Evolutionary conservation across 805 yeast genomes (phyloP), one percentile per base, ranked within the genome.

Genomic region (Candida germanica): DNA sequence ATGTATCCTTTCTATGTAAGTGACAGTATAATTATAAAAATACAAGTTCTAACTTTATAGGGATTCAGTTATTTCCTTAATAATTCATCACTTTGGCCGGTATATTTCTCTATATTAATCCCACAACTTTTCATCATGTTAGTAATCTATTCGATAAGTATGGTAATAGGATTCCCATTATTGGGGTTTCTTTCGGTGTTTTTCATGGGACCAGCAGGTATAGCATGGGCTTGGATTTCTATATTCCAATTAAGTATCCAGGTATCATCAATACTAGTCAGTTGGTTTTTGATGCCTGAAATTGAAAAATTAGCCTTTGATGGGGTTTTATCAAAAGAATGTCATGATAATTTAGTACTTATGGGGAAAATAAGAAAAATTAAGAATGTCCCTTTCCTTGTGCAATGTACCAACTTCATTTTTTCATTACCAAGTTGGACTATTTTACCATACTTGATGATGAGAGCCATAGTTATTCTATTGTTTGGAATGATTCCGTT

Each of bases 401-500:
- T 54, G 6, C 53, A 51, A 33, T 51, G 65, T 31, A 59, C 58
- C 17, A 42, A 47, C 21, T 50, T 53, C 35, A 15, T 69, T 21
- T 55, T 58, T 36, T 37, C 53, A 3, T 32, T 67, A 9, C 78
- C 79, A 0, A 46, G 48, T 30, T 48, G 26, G 31, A 42, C 67
- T 15, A 40, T 66, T 1, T 64, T 74, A 15, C 75, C 77, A 0
- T 51, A 54, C 20, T 64, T 75, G 58, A 33, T 73, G 0, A 12
- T 56, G 6, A 61, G 69, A 36, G 60, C 68, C 2, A 1, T 67
- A 0, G 11, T 64, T 0, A 54, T 66, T 14, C 46, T 74, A 12
- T 11, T 63, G 0, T 49, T 80, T 9, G 69, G 72, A 20, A 54
- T 68, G 35, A 62, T 82, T 10, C 88, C 88, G 0, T 24, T 79